phyloP scores from a whole-genome alignment of 2,329 filamentous ascomycete genomes.

The Beauveria sp. region DNA sequence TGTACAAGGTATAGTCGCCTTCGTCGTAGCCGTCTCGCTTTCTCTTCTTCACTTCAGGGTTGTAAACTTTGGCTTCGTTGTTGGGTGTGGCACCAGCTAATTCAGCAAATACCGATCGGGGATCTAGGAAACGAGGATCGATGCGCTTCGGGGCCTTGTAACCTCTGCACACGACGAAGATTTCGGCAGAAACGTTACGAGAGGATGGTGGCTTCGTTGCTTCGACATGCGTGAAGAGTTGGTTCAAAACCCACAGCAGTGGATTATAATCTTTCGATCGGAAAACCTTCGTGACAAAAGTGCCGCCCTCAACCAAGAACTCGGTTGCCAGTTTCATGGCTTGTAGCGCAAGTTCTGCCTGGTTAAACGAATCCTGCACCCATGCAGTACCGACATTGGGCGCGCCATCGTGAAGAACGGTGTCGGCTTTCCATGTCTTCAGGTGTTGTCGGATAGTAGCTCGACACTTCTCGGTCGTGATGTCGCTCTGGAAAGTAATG shows the following conservation, averaged over 20 bases:
- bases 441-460: constrained; percentile 82
- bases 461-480: constrained; percentile 93
- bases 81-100: constrained; percentile 79
- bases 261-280: constrained; percentile 95
- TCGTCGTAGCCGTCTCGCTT: constrained; percentile 98
- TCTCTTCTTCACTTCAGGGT: constrained; percentile 93
- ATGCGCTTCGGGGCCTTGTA: constrained; percentile 93
- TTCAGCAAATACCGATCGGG: constrained; percentile 85
- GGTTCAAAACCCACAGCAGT: constrained; percentile 94
- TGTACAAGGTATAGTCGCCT: constrained; percentile 87
- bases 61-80: constrained; percentile 97
- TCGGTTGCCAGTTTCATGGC: constrained; percentile 91
- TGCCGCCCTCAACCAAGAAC: constrained; percentile 81
- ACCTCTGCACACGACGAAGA: constrained; percentile 93
- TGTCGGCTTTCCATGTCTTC: constrained; percentile 94
- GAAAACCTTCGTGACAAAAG: constrained; percentile 97
- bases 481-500: constrained; percentile 95
- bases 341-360: constrained; percentile 86
- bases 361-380: constrained; percentile 97
- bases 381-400: constrained; percentile 97
- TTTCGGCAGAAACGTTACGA: constrained; percentile 93
- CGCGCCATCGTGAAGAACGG: constrained; percentile 91
- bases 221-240: constrained; percentile 90
- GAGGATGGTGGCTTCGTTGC: constrained; percentile 96
- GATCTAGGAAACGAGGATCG: constrained; percentile 87